Conservation (phyloP, 345 rosid species). For the Aegle marmelos region DNA sequence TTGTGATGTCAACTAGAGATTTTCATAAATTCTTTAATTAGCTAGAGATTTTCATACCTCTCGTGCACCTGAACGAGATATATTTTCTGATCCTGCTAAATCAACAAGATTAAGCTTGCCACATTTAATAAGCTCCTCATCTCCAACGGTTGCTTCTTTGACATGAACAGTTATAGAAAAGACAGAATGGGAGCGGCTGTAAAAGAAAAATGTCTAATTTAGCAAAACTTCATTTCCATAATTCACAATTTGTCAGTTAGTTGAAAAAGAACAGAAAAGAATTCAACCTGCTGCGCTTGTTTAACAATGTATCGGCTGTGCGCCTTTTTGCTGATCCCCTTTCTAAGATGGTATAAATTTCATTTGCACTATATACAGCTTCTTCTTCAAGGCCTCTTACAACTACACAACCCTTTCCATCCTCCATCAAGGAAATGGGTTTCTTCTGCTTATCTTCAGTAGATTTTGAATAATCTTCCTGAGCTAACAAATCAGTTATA, state of each 20-base stretch:
- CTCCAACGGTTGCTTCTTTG: slow-evolving; percentile 79
- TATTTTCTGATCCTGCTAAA: slow-evolving; percentile 96
- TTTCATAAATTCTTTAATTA: neutral
- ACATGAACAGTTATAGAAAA: slow-evolving; percentile 78
- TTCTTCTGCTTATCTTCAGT: slow-evolving; percentile 75
- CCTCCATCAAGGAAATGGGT: slow-evolving; percentile 86
- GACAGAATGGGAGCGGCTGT: slow-evolving; percentile 93
- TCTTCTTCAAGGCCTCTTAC: slow-evolving; percentile 93
- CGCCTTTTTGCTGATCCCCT: slow-evolving; percentile 81
- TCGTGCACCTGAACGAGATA: slow-evolving; percentile 81
- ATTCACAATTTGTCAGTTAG: neutral
- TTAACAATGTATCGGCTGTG: slow-evolving; percentile 83
- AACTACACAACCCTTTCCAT: slow-evolving; percentile 87
- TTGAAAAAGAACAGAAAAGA: neutral
- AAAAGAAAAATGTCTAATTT: slow-evolving; percentile 11
- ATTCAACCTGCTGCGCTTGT: slow-evolving; percentile 76
- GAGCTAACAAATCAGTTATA: slow-evolving; percentile 74
- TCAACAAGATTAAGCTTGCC: slow-evolving; percentile 98
- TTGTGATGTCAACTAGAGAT: no score
- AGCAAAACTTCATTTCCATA: slow-evolving; percentile 1
- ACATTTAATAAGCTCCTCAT: slow-evolving; percentile 88
- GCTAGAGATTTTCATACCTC: slow-evolving; percentile 40
- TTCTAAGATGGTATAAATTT: slow-evolving; percentile 77
- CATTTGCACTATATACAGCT: slow-evolving; percentile 87
- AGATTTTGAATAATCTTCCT: slow-evolving; percentile 59